Percentiles rank a stretch among this genome's conserved stretches.
These are phyloP conservation scores for Hypoxylon cercidicola DNA, from an alignment of 495 filamentous ascomycete species.

Conservation along the genomic window DNA sequence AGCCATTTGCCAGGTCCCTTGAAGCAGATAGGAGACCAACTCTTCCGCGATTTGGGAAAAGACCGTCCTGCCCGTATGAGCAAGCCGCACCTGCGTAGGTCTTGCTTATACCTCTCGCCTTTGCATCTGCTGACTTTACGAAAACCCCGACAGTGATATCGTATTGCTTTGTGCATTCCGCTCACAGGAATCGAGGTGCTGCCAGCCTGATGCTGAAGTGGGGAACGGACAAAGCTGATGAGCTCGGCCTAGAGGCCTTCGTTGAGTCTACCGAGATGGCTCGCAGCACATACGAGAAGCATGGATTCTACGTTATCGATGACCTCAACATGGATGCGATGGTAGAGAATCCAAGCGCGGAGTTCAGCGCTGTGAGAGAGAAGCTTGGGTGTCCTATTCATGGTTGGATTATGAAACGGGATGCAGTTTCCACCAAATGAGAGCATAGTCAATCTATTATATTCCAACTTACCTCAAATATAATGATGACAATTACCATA, in stretches of 20 bases:
- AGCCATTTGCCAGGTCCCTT: slow-evolving; percentile 26
- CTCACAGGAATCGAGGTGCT: slow-evolving; percentile 41
- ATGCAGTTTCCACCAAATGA: neutral
- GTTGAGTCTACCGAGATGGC: slow-evolving; percentile 53
- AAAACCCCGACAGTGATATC: slow-evolving; percentile 16
- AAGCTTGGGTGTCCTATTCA: slow-evolving; percentile 38
- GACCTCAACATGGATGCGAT: slow-evolving; percentile 25
- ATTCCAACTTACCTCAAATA: neutral
- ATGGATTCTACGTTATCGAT: slow-evolving; percentile 42
- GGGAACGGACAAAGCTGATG: slow-evolving; percentile 51
- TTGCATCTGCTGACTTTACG: slow-evolving; percentile 4
- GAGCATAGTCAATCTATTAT: neutral
- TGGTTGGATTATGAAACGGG: slow-evolving; percentile 40
- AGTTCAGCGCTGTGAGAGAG: slow-evolving; percentile 26
- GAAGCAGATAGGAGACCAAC: slow-evolving; percentile 45
- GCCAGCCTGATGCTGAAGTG: slow-evolving; percentile 48
- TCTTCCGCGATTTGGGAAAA: slow-evolving; percentile 41
- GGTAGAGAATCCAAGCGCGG: slow-evolving; percentile 14
- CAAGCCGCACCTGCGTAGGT: slow-evolving; percentile 49
- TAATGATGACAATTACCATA: neutral
- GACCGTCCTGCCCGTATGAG: slow-evolving; percentile 48
- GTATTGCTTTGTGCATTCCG: slow-evolving; percentile 28
- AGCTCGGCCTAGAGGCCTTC: slow-evolving; percentile 49
- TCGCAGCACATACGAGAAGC: slow-evolving; percentile 47
- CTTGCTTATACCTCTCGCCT: slow-evolving; percentile 10